Evolutionary conservation across 345 rosid genomes (phyloP), one percentile per base, ranked within the genome.

Genomic region (Boechera divaricarpa): DNA sequence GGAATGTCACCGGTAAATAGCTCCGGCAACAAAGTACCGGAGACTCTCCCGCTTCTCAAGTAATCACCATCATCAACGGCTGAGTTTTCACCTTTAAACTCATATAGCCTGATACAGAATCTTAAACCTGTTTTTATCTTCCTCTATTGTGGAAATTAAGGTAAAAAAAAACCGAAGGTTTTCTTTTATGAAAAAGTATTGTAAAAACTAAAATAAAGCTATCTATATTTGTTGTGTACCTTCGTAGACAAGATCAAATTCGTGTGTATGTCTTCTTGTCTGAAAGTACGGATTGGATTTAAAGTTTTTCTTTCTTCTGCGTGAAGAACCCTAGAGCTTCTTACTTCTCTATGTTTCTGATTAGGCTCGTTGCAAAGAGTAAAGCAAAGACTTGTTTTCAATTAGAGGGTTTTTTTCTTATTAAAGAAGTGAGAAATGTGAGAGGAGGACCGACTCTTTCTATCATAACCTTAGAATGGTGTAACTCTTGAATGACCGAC

Each of bases 241-340:
- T 75, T 36, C 11, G 47, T 35, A 31, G 45, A n/a, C 51, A 66
- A 45, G 49, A 74, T 65, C 65, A 54, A 6, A 36, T 9, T 24
- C 2, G 16, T 52, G 33, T 52, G 61, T 52, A 28, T 28, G 29
- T 63, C 63, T 38, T 51, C 2, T 21, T 31, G 18, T 31, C 24
- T 21, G 12, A 21, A 73, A 28, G 28, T 65, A 65, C 35, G 18
- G 72, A 35, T 35, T 56, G 10, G n/a, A 7, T 21, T 24, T 15
- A 5, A 44, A 33, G 15, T 28, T 5, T 15, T 4, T 6, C 1
- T 56, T 74, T 24, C 72, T 74, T 64, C 35, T 45, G 56, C 48
- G 39, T 32, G 66, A 74, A 57, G 78, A 74, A 47, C 66, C 66
- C 59, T 71, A 59, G 26, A 55, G 47, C 10, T 48, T 61, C 9